Evolutionary conservation across 192 early-diverging fungal genomes (phyloP).

Genomic region (Backusella parvicylindrica): DNA sequence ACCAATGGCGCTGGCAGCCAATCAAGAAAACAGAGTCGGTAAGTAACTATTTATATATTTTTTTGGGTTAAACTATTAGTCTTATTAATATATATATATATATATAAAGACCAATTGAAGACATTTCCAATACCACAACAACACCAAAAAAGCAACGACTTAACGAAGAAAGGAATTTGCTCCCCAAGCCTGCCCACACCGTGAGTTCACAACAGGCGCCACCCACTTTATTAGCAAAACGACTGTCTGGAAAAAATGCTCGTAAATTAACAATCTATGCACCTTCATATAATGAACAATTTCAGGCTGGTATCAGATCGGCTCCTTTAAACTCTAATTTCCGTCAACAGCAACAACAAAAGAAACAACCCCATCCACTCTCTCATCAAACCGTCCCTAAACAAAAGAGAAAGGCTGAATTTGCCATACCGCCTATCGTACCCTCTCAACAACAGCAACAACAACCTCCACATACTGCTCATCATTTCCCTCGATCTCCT

Average conservation of each 20-base stretch:
- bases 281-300: conserved; percentile 44
- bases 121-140: background rate
- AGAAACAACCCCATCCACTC: conserved; percentile 18
- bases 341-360: conserved; percentile 26
- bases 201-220: conserved; percentile 10
- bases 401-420: conserved; percentile 11
- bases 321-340: conserved; percentile 44
- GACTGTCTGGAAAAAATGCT: conserved; percentile 40
- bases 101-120: conserved; percentile 1
- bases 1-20: conserved; percentile 14
- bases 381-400: background rate
- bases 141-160: background rate
- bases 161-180: background rate
- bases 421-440: conserved; percentile 32
- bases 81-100: background rate
- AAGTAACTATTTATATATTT: background rate
- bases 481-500: conserved; percentile 5
- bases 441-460: conserved; percentile 30
- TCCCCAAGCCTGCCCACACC: conserved; percentile 18
- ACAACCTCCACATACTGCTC: background rate
- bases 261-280: conserved; percentile 48
- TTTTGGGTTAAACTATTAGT: no score
- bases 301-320: conserved; percentile 38
- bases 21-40: conserved; percentile 5
- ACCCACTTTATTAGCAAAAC: conserved; percentile 15